phyloP scores from a whole-genome alignment of 1,139 yeast species.

The Saccharomyces hybrid region DNA sequence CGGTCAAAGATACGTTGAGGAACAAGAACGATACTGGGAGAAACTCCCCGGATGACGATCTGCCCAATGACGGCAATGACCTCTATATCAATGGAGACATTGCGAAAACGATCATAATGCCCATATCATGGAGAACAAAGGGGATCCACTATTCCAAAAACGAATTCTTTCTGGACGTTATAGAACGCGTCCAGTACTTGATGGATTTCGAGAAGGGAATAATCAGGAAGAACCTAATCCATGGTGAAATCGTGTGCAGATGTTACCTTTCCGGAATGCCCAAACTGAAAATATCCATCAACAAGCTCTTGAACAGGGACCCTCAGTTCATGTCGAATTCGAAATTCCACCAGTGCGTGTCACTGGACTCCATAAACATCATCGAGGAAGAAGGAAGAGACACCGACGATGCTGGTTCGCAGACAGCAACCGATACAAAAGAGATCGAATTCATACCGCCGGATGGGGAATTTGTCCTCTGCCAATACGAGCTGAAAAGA shows the following conservation, averaged over 20 bases:
- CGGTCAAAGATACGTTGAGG: slow-evolving; percentile 1
- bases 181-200: slow-evolving; percentile 57
- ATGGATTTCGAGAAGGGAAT: slow-evolving; percentile 50
- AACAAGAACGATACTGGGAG: slow-evolving; percentile 1
- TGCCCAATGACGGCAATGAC: slow-evolving; percentile 22
- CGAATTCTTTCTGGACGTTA: slow-evolving; percentile 69
- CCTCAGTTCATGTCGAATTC: slow-evolving; percentile 40
- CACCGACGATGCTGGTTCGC: not conserved
- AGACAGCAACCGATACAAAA: slow-evolving; percentile 34
- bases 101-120: slow-evolving; percentile 62
- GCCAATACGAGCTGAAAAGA: slow-evolving; percentile 39
- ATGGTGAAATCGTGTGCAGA: slow-evolving; percentile 58
- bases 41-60: slow-evolving; percentile 12
- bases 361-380: slow-evolving; percentile 46
- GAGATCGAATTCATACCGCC: slow-evolving; percentile 69
- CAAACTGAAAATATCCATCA: slow-evolving; percentile 54
- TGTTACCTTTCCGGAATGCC: slow-evolving; percentile 79
- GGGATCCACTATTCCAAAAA: slow-evolving; percentile 72
- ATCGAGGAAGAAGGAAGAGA: slow-evolving; percentile 4
- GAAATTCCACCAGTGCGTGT: slow-evolving; percentile 76
- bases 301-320: slow-evolving; percentile 46
- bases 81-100: slow-evolving; percentile 52
- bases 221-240: slow-evolving; percentile 53
- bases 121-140: slow-evolving; percentile 75
- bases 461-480: slow-evolving; percentile 63